Evolutionary conservation across 2,329 filamentous ascomycete genomes (phyloP).

Genomic region (Calonectria naviculata): DNA sequence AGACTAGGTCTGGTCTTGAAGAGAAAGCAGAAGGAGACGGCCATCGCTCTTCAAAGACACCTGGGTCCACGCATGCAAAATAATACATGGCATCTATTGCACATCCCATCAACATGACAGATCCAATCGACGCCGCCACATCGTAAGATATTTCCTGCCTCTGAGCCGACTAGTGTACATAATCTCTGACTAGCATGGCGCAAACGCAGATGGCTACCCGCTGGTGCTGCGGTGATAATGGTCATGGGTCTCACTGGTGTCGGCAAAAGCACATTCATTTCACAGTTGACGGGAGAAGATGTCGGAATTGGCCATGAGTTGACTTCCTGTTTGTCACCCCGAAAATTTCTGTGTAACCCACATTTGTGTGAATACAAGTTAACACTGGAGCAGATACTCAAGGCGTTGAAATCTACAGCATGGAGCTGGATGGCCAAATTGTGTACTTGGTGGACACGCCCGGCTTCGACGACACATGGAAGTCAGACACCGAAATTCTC

Average conservation of each 20-base stretch:
- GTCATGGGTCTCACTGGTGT: neutral
- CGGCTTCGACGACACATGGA: neutral
- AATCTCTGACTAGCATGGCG: neutral
- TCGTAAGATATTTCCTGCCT: neutral
- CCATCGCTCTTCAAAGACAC: neutral
- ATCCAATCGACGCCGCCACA: neutral
- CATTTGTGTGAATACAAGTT: neutral
- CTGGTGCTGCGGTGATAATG: neutral
- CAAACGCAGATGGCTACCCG: neutral
- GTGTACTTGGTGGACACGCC: neutral
- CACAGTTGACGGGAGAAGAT: neutral
- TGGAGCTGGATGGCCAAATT: neutral
- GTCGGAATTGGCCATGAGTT: neutral
- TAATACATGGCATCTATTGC: neutral
- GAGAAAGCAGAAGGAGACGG: no score
- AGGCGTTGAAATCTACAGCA: neutral
- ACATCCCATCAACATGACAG: neutral
- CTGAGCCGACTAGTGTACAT: neutral
- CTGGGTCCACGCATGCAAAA: neutral
- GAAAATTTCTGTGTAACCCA: neutral
- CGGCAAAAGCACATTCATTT: neutral
- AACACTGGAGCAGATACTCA: neutral
- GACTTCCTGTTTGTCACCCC: neutral
- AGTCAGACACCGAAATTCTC: neutral
- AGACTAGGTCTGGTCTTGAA: no score